Evolutionary conservation across 2,329 filamentous ascomycete species (phyloP).

Genomic region (Bipolaris sorokiniana): DNA sequence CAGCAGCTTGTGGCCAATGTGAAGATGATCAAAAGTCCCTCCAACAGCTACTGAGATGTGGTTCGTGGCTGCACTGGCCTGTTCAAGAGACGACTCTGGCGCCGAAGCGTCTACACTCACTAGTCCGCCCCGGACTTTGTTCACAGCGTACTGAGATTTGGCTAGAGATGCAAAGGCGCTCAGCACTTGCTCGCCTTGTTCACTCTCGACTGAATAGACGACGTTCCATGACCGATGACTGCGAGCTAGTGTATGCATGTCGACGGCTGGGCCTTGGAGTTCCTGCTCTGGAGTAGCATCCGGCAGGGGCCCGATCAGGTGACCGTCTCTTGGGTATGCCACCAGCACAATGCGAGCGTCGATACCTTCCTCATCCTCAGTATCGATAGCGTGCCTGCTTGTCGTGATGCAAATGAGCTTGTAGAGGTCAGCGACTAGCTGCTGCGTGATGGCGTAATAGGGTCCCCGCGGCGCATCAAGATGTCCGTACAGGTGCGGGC

Average conservation of each 20-base stretch:
- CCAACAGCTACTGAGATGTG: slow-evolving; percentile 78
- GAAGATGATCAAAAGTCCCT: slow-evolving; percentile 95
- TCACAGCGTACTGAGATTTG: slow-evolving; percentile 35
- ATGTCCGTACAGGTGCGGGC: slow-evolving; percentile 64
- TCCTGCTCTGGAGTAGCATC: slow-evolving; percentile 39
- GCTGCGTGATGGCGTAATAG: slow-evolving; percentile 72
- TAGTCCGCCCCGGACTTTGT: slow-evolving; percentile 45
- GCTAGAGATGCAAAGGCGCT: slow-evolving; percentile 51
- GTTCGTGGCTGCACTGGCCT: slow-evolving; percentile 23
- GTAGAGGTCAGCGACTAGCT: slow-evolving; percentile 78
- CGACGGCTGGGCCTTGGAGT: slow-evolving; percentile 57
- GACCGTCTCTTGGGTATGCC: slow-evolving; percentile 59
- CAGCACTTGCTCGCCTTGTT: slow-evolving; percentile 67
- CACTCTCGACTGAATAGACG: slow-evolving; percentile 70
- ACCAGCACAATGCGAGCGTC: slow-evolving; percentile 78
- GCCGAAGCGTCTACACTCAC: slow-evolving; percentile 29
- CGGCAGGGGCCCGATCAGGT: slow-evolving; percentile 27
- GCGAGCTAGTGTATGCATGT: slow-evolving; percentile 55
- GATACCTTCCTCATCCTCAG: slow-evolving; percentile 72
- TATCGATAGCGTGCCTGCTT: slow-evolving; percentile 65
- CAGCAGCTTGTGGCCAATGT: slow-evolving; percentile 94
- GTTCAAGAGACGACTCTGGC: slow-evolving; percentile 5
- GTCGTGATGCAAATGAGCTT: slow-evolving; percentile 76
- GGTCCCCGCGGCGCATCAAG: slow-evolving; percentile 59
- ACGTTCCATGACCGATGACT: slow-evolving; percentile 65